Conservation (phyloP, 2,329 filamentous ascomycete genomes). For the Verticillium alfalfae region DNA sequence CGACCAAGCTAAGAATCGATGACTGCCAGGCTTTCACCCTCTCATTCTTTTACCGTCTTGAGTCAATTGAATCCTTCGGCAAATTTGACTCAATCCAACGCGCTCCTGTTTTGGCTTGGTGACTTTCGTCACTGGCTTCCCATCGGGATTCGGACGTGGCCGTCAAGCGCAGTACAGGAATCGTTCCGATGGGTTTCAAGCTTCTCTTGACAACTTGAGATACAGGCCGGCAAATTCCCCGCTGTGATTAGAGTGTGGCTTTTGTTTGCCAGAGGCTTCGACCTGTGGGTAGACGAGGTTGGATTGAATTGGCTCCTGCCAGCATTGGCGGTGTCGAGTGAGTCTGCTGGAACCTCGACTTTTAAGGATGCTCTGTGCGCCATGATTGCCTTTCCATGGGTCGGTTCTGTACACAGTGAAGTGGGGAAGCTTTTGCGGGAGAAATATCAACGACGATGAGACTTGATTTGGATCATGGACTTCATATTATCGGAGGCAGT, state of each 20-base stretch:
- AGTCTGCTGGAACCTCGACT: not conserved
- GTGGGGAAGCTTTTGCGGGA: not conserved
- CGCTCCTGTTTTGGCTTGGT: not conserved
- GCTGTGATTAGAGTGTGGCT: not conserved
- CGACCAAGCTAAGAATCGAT: not conserved
- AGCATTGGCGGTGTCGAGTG: not conserved
- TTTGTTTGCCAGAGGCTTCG: not conserved
- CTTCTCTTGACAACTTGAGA: not conserved
- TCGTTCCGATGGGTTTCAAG: not conserved
- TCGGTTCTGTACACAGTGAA: not conserved
- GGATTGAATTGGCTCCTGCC: not conserved
- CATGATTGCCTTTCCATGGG: not conserved
- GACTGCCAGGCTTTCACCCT: not conserved
- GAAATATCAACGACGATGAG: not conserved
- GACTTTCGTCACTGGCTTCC: not conserved
- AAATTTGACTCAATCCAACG: not conserved
- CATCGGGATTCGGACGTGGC: not conserved
- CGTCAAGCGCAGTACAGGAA: not conserved
- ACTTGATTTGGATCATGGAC: too few species aligned
- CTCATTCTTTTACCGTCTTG: not conserved
- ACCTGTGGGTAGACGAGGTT: not conserved
- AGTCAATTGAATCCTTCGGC: not conserved
- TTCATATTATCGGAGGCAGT: not conserved
- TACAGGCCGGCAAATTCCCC: not conserved
- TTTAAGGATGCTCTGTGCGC: not conserved